Evolutionary conservation across 345 rosid genomes (phyloP).

Genomic region (Corchorus olitorius): DNA sequence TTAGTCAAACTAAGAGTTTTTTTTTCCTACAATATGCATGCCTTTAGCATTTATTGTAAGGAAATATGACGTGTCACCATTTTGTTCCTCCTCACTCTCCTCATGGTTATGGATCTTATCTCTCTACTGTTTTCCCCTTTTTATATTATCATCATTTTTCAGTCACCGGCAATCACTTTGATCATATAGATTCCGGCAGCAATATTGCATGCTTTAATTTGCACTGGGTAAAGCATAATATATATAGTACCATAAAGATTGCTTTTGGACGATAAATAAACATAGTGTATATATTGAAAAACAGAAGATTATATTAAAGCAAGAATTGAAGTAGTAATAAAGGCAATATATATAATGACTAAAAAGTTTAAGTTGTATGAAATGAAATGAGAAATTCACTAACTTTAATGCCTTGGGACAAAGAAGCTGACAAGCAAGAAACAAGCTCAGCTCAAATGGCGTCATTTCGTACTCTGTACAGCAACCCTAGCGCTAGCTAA

Average conservation of each 20-base stretch:
- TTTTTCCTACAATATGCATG: neutral
- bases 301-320: neutral
- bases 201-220: neutral
- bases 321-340: neutral
- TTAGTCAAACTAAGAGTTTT: neutral
- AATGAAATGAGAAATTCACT: neutral
- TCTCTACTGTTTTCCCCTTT: neutral
- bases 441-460: neutral
- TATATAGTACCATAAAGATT: neutral
- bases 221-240: neutral
- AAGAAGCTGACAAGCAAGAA: constrained; percentile 13
- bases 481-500: constrained; percentile 10
- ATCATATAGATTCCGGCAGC: neutral
- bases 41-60: neutral
- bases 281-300: too few species aligned
- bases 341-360: too few species aligned
- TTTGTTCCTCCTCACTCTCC: neutral
- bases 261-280: neutral
- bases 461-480: constrained; percentile 14
- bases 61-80: neutral
- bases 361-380: neutral
- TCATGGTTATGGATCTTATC: too few species aligned
- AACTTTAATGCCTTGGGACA: neutral
- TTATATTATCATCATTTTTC: neutral
- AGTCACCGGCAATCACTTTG: neutral